Evolutionary conservation across 2,329 filamentous ascomycete genomes (phyloP).

Genomic region (Aspergillus terreus): DNA sequence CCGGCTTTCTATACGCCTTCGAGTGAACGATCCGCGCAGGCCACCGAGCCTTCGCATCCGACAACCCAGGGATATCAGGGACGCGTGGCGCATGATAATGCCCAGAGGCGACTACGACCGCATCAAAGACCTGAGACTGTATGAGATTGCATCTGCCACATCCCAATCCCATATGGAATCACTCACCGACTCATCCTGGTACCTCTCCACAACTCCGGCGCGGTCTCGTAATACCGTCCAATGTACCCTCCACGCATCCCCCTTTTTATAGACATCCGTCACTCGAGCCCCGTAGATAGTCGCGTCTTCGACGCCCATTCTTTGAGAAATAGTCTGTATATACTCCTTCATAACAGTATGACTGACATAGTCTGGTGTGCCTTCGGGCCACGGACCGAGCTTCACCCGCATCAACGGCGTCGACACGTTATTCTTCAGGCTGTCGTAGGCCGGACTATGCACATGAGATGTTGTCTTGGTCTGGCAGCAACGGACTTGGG

Average conservation of each 20-base stretch:
- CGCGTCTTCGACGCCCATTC: constrained; percentile 48
- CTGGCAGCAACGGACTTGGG: too few relatives aligned
- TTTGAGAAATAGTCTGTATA: constrained; percentile 55
- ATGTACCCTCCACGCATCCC: constrained; percentile 49
- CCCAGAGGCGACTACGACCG: constrained; percentile 52
- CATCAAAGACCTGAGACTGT: constrained; percentile 40
- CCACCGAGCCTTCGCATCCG: constrained; percentile 44
- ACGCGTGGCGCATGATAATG: constrained; percentile 53
- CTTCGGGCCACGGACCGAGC: constrained; percentile 54
- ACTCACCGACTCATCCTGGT: constrained; percentile 11
- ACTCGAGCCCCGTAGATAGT: constrained; percentile 61
- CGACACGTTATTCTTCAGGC: constrained; percentile 53
- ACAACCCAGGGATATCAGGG: constrained; percentile 48
- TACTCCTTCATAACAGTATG: constrained; percentile 58
- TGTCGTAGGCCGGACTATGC: constrained; percentile 49
- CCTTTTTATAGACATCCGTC: constrained; percentile 47
- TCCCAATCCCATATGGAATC: too few relatives aligned
- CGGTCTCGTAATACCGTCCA: constrained; percentile 42
- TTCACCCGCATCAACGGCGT: constrained; percentile 50
- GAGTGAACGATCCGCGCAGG: constrained; percentile 49
- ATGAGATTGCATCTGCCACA: too few relatives aligned
- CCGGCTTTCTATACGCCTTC: constrained; percentile 48
- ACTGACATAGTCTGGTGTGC: constrained; percentile 57
- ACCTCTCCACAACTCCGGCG: constrained; percentile 1
- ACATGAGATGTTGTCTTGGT: neutral